Percentiles rank a stretch among this genome's conserved stretches.
These are phyloP conservation scores for Cladorrhinum sp. DNA, from an alignment of 2,329 filamentous ascomycete genomes.

Conservation along the genomic window DNA sequence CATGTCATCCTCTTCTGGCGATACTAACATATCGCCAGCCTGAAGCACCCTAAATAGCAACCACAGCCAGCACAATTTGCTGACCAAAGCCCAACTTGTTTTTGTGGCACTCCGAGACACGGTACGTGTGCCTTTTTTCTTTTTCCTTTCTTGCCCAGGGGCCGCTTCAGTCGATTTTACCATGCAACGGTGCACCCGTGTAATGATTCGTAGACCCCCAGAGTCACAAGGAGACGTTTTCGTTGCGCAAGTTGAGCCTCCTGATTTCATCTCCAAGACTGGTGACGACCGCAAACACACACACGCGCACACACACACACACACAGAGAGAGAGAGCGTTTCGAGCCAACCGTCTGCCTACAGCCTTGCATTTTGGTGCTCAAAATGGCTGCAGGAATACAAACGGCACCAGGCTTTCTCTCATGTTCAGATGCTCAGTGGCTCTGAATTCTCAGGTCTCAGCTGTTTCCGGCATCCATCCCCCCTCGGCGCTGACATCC, in stretches of 20 bases:
- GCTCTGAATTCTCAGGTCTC: slow-evolving; percentile 8
- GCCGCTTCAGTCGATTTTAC: slow-evolving; percentile 10
- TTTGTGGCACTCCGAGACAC: slow-evolving; percentile 10
- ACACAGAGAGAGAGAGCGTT: not conserved
- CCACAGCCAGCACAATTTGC: slow-evolving; percentile 1
- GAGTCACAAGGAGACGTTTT: not conserved
- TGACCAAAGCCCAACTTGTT: slow-evolving; percentile 2
- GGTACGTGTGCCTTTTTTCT: slow-evolving; percentile 18
- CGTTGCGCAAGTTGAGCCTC: not conserved
- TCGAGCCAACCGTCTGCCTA: slow-evolving; percentile 4
- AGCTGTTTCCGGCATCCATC: slow-evolving; percentile 14
- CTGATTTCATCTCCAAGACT: not conserved
- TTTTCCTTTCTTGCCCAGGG: slow-evolving; percentile 11
- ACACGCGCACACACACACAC: no score
- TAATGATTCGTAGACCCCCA: not conserved
- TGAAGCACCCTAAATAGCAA: slow-evolving; percentile 3
- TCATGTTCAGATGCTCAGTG: not conserved
- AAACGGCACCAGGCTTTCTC: slow-evolving; percentile 3
- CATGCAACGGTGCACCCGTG: slow-evolving; percentile 18
- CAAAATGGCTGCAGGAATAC: slow-evolving; percentile 10
- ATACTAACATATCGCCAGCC: slow-evolving; percentile 10
- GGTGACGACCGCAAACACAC: not conserved
- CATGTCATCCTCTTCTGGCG: not conserved
- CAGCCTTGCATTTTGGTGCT: slow-evolving; percentile 12
- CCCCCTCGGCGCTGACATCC: slow-evolving; percentile 23